A percentile compares a stretch with the other conserved stretches of the same genome.
Evolutionary conservation across 2,329 filamentous ascomycete genomes (phyloP).

Genomic region (Lojkania enalia): DNA sequence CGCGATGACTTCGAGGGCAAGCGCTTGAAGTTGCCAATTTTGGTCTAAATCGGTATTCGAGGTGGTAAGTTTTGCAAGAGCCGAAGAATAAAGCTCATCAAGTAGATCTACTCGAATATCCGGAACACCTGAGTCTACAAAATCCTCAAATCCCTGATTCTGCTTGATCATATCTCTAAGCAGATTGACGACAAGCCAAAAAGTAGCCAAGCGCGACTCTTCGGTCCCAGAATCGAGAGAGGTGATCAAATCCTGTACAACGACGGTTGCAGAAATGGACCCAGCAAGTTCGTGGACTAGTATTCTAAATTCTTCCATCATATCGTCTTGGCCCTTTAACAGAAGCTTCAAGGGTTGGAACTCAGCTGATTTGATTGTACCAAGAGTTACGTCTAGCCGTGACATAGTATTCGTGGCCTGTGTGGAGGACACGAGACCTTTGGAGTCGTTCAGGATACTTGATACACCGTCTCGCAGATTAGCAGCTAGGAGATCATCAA

Average conservation of each 20-base stretch:
- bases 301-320: slow-evolving; percentile 63
- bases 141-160: slow-evolving; percentile 63
- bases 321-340: slow-evolving; percentile 67
- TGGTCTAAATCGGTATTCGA: slow-evolving; percentile 39
- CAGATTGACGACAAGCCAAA: slow-evolving; percentile 79
- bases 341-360: slow-evolving; percentile 63
- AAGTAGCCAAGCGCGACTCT: slow-evolving; percentile 66
- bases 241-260: slow-evolving; percentile 68
- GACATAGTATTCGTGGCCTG: slow-evolving; percentile 12
- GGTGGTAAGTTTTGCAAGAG: slow-evolving; percentile 62
- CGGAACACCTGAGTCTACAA: slow-evolving; percentile 60
- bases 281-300: slow-evolving; percentile 60
- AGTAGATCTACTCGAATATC: slow-evolving; percentile 41
- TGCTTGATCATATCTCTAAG: slow-evolving; percentile 61
- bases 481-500: slow-evolving; percentile 68
- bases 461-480: slow-evolving; percentile 75
- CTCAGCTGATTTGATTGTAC: slow-evolving; percentile 22
- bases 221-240: slow-evolving; percentile 62
- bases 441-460: slow-evolving; percentile 49
- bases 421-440: slow-evolving; percentile 24
- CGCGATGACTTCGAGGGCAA: slow-evolving; percentile 80
- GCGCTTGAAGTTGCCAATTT: slow-evolving; percentile 75
- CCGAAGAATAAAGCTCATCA: slow-evolving; percentile 70
- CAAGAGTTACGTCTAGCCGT: slow-evolving; percentile 16
- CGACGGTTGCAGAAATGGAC: slow-evolving; percentile 48